Base-by-base conservation (phyloP, 768 basidiomycete species). In the Calocybe gangraenosa region DNA sequence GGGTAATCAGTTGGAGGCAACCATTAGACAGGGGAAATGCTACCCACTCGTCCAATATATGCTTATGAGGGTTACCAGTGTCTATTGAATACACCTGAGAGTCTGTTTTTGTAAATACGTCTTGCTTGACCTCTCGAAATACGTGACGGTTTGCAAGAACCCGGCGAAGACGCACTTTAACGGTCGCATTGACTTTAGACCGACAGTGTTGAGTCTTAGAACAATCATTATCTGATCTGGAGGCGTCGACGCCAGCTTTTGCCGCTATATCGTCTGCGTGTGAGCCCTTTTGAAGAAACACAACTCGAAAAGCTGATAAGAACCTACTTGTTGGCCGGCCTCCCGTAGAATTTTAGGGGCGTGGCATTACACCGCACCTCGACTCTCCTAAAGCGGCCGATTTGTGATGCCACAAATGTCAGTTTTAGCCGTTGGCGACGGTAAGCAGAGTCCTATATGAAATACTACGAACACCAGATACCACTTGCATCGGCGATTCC, bases 261-360 rank as follows among this genome's bases (percentile, higher is more conserved):
- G 51, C 53, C 7, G 63, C 67, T 31, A 73, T 69, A 3, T 69
- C 65, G 2, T 60, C 48, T 14, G 65, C 58, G 28, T 74, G 71
- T 13, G 68, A 43, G 1, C 69, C 70, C 67, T 67, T 67, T 44
- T 1, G 14, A 7, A 15, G 5, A 36, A 15, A 35, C 9, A 20
- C 14, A 8, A 7, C 8, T 15, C n/a, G 4, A 10, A 7, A 20
- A 30, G 31, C 13, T 14, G 30, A 25, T 21, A 35, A 6, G 2
- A 40, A 41, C 36, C 20, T 14, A 65, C 66, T 37, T 63, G 31
- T 9, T 58, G 54, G 2, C 66, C 66, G 3, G 63, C 64, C 40
- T 68, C 66, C 5, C 65, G 57, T n/a, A 69, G 47, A 8, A 66
- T 65, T 36, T 68, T 63, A 8, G 60, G 54, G 9, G 61, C 59